A percentile compares a stretch with the other conserved stretches of the same genome.
Conservation (phyloP, 345 rosid genomes). For the Eucalyptus albens region DNA sequence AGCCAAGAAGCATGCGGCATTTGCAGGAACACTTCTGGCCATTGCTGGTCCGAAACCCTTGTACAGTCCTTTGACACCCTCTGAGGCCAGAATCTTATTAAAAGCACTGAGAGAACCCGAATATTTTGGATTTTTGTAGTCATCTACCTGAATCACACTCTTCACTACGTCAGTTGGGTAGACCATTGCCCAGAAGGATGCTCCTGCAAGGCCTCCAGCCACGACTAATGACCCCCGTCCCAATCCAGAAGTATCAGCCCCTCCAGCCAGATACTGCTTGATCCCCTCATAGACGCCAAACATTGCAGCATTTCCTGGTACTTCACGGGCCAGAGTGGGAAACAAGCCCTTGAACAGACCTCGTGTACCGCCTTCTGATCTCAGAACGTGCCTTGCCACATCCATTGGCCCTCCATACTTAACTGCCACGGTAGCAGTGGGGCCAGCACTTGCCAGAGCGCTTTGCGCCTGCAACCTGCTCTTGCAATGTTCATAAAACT, state of each 20-base stretch:
- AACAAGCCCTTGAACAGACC: slow-evolving; percentile 95
- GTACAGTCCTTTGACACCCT: slow-evolving; percentile 90
- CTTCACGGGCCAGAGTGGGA: slow-evolving; percentile 86
- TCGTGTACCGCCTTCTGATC: slow-evolving; percentile 70
- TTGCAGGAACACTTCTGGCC: slow-evolving; percentile 94
- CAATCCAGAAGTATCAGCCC: slow-evolving; percentile 72
- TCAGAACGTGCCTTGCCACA: slow-evolving; percentile 78
- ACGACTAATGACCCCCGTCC: slow-evolving; percentile 73
- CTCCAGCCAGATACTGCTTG: slow-evolving; percentile 78
- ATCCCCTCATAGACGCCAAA: slow-evolving; percentile 79
- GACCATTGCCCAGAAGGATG: slow-evolving; percentile 66
- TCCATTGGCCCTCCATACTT: slow-evolving; percentile 95
- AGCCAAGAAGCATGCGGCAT: slow-evolving; percentile 97
- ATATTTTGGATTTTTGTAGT: slow-evolving; percentile 73
- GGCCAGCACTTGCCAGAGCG: slow-evolving; percentile 36
- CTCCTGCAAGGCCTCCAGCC: slow-evolving; percentile 96
- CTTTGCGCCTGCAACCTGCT: slow-evolving; percentile 96
- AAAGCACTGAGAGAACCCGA: slow-evolving; percentile 67
- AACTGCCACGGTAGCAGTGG: slow-evolving; percentile 36
- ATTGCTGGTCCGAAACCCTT: slow-evolving; percentile 95
- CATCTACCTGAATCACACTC: slow-evolving; percentile 93
- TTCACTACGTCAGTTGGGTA: slow-evolving; percentile 95
- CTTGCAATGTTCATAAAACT: background rate
- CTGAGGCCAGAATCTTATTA: slow-evolving; percentile 55
- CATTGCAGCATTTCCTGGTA: slow-evolving; percentile 93